These are phyloP conservation scores for Talaromyces sp. DNA, from an alignment of 2,329 filamentous ascomycete genomes.

Conservation along the genomic window DNA sequence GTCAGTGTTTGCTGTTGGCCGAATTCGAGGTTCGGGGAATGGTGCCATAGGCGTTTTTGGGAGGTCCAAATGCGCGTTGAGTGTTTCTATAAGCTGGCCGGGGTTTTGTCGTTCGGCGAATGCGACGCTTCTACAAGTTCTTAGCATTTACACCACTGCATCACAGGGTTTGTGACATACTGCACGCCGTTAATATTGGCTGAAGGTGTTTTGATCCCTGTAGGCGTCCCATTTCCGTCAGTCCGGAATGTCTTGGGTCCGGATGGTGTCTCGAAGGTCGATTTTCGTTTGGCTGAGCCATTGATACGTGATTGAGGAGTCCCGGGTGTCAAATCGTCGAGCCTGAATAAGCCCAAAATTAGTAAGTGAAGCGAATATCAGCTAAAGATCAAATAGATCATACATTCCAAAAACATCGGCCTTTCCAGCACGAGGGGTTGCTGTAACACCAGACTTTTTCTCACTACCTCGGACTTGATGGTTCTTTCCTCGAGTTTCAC, in stretches of 20 bases:
- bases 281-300: constrained; percentile 54
- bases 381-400: background rate
- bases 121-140: constrained; percentile 50
- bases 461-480: constrained; percentile 61
- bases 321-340: constrained; percentile 67
- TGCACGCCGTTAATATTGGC: constrained; percentile 35
- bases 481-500: constrained; percentile 65
- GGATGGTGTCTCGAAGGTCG: constrained; percentile 48
- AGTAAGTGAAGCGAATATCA: no score
- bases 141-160: constrained; percentile 10
- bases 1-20: constrained; percentile 80
- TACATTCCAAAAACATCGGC: constrained; percentile 82
- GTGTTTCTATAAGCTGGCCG: constrained; percentile 76
- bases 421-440: constrained; percentile 58
- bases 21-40: constrained; percentile 73
- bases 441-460: constrained; percentile 55
- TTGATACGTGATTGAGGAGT: constrained; percentile 47
- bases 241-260: constrained; percentile 43
- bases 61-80: constrained; percentile 70
- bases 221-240: constrained; percentile 51
- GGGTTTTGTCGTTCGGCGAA: constrained; percentile 76
- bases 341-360: constrained; percentile 35
- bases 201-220: constrained; percentile 38
- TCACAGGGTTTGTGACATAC: constrained; percentile 33
- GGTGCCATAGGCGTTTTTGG: constrained; percentile 69